These are phyloP conservation scores for Leishmania martiniquensis DNA, from an alignment of 208 protist genomes.

Conservation along the genomic window DNA sequence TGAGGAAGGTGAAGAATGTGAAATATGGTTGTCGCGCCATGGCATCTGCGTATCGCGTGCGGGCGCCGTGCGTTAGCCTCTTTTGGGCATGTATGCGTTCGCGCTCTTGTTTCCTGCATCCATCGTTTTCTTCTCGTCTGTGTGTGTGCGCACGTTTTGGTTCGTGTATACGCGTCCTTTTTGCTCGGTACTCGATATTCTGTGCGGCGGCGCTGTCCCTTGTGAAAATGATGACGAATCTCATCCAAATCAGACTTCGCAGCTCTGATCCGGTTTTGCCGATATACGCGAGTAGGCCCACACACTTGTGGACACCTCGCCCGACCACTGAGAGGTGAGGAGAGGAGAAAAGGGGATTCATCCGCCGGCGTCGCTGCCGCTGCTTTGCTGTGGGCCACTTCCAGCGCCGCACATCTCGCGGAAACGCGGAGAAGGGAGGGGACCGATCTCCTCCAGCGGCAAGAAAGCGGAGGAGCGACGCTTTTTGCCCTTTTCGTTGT, in stretches of 20 bases:
- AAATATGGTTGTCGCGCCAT: background rate
- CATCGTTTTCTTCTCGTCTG: background rate
- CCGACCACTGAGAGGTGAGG: background rate
- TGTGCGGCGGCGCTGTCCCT: background rate
- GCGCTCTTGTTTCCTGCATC: background rate
- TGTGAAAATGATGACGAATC: background rate
- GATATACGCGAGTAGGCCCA: background rate
- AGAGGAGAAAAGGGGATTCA: background rate
- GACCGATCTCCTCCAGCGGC: background rate
- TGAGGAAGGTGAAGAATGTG: background rate
- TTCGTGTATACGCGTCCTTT: background rate
- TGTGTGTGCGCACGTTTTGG: too few relatives aligned
- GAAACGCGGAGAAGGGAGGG: background rate
- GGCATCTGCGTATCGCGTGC: background rate
- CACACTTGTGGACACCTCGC: background rate
- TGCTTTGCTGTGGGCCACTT: background rate
- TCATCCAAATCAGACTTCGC: background rate
- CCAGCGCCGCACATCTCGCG: background rate
- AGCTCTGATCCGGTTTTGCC: background rate
- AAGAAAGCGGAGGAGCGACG: background rate
- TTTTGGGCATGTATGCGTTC: background rate
- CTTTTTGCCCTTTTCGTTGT: background rate
- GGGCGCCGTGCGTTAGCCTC: background rate
- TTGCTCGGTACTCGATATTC: background rate
- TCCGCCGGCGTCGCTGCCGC: background rate